Conservation (phyloP, 495 filamentous ascomycete species). For the Penicillium riverlandense region DNA sequence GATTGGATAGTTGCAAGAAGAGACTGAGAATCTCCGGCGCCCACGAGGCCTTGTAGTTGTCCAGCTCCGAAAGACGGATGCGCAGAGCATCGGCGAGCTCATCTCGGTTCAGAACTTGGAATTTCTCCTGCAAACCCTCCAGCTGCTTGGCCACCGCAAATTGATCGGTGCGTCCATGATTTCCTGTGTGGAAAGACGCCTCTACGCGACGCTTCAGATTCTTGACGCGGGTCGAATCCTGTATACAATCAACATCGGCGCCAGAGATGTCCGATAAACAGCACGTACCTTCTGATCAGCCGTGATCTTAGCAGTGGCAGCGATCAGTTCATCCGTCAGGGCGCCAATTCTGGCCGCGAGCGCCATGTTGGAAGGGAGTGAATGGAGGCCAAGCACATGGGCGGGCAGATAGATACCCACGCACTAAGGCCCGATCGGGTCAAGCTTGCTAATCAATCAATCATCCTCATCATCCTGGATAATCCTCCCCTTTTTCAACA, state of each 20-base stretch:
- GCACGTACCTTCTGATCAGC: constrained; percentile 19
- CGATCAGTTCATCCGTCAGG: constrained; percentile 32
- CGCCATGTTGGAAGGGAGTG: constrained; percentile 33
- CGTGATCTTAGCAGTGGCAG: constrained; percentile 16
- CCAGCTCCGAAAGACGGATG: constrained; percentile 53
- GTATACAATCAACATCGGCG: constrained; percentile 33
- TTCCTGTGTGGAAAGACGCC: constrained; percentile 39
- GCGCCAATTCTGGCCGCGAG: constrained; percentile 29
- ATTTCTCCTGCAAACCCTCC: constrained; percentile 82
- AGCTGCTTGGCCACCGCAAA: constrained; percentile 72
- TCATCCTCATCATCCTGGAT: not conserved
- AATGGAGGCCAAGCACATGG: not conserved
- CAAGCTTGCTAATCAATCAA: too few relatives aligned
- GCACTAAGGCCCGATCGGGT: too few relatives aligned
- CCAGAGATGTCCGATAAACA: constrained; percentile 16
- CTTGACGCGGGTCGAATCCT: constrained; percentile 23
- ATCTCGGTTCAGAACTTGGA: constrained; percentile 70
- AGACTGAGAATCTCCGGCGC: constrained; percentile 75
- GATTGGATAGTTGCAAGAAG: constrained; percentile 73
- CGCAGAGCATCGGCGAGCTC: constrained; percentile 71
- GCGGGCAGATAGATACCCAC: too few relatives aligned
- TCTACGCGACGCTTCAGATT: constrained; percentile 23
- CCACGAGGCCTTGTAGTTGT: constrained; percentile 47
- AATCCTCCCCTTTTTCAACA: constrained; percentile 11
- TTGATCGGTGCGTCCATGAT: constrained; percentile 72